A percentile compares a stretch with the other conserved stretches of the same genome.
Conservation (phyloP, 2,329 filamentous ascomycete species). For the Talaromyces sp. region DNA sequence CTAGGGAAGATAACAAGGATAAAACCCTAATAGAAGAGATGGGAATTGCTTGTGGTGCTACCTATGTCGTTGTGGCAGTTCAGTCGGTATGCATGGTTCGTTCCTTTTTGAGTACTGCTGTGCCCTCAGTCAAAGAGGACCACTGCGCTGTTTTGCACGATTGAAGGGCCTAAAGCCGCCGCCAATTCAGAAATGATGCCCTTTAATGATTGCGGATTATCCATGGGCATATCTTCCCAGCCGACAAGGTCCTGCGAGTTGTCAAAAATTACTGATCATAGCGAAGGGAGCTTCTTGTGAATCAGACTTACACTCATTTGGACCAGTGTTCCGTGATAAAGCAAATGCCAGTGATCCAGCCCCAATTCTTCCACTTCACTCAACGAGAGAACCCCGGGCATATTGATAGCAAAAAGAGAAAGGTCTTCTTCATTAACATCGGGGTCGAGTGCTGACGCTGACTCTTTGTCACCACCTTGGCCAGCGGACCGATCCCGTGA, state of each 20-base stretch:
- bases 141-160: conserved; percentile 45
- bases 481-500: conserved; percentile 39
- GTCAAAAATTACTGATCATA: conserved; percentile 5
- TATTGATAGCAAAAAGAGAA: conserved; percentile 50
- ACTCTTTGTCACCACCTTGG: conserved; percentile 5
- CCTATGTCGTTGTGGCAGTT: no score
- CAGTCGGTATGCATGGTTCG: neutral
- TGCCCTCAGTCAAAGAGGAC: conserved; percentile 39
- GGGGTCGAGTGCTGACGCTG: conserved; percentile 9
- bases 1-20: no score
- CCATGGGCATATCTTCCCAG: conserved; percentile 50
- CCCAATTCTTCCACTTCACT: conserved; percentile 47
- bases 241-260: conserved; percentile 45
- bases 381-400: conserved; percentile 50
- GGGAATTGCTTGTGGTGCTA: no score
- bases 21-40: no score
- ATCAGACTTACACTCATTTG: conserved; percentile 43
- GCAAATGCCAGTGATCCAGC: conserved; percentile 48
- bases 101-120: neutral
- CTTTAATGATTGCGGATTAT: conserved; percentile 49
- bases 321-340: conserved; percentile 45
- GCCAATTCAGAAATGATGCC: conserved; percentile 52
- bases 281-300: no score
- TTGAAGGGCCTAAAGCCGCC: conserved; percentile 47
- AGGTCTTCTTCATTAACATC: conserved; percentile 44